Evolutionary conservation across 2,329 filamentous ascomycete species (phyloP).

Genomic region (Botrytis squamosa): DNA sequence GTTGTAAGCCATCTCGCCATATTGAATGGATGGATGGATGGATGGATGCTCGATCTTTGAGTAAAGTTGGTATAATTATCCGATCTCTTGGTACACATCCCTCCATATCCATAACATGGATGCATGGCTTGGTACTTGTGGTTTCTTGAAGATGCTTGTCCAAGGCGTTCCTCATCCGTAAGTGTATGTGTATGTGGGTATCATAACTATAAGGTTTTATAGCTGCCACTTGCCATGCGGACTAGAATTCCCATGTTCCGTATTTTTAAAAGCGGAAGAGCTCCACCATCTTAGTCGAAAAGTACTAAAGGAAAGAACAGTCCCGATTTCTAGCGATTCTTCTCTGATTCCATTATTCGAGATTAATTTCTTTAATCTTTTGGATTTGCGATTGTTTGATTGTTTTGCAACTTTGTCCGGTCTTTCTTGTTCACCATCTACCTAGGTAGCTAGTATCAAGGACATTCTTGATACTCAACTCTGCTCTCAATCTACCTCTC

Average conservation of each 20-base stretch:
- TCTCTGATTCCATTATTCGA: background rate
- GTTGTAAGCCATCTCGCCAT: too few species aligned
- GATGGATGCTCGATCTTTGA: background rate
- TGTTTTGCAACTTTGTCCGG: background rate
- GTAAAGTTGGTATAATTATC: background rate
- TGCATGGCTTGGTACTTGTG: constrained; percentile 2
- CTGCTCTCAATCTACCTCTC: background rate
- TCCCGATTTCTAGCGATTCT: background rate
- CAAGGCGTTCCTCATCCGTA: background rate
- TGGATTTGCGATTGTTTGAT: constrained; percentile 3
- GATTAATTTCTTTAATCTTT: background rate
- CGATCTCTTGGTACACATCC: background rate
- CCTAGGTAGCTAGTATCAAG: background rate
- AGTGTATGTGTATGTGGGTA: background rate
- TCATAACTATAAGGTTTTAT: constrained; percentile 5
- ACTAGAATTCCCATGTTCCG: constrained; percentile 7
- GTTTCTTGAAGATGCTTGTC: background rate
- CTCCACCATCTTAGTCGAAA: constrained; percentile 3
- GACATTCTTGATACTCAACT: background rate
- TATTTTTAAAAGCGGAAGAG: constrained; percentile 11
- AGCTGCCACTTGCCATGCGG: constrained; percentile 1
- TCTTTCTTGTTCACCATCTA: background rate
- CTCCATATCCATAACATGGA: background rate
- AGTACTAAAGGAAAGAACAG: constrained; percentile 20
- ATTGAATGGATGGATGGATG: background rate